These are phyloP conservation scores for Boletus bicolor DNA, from an alignment of 768 basidiomycete species.

Conservation along the genomic window DNA sequence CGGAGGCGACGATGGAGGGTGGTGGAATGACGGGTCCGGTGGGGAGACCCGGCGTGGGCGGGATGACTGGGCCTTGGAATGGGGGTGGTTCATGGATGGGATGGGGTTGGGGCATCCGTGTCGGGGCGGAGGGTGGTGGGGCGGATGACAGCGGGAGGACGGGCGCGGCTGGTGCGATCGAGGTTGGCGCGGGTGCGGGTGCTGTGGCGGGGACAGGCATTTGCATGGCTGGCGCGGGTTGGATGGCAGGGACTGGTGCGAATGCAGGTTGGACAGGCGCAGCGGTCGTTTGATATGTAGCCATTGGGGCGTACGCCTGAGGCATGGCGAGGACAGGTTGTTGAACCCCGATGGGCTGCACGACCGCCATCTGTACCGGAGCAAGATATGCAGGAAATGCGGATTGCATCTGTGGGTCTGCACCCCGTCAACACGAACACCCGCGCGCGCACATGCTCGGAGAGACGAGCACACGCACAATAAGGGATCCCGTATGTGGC, in stretches of 20 bases:
- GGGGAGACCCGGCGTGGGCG: slow-evolving; percentile 8
- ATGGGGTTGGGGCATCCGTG: slow-evolving; percentile 23
- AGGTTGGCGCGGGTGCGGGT: background rate
- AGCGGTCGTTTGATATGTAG: slow-evolving; percentile 15
- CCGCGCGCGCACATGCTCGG: background rate
- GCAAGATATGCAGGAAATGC: slow-evolving; percentile 29
- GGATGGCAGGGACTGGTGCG: background rate
- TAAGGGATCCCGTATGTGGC: slow-evolving; percentile 20
- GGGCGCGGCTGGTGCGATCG: background rate
- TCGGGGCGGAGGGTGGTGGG: background rate
- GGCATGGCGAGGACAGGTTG: slow-evolving; percentile 30
- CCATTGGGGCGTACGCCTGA: slow-evolving; percentile 26
- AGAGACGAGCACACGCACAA: slow-evolving; percentile 16
- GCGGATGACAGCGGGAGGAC: background rate
- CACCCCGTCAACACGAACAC: slow-evolving; percentile 10
- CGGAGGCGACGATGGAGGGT: slow-evolving; percentile 13
- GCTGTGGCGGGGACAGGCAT: slow-evolving; percentile 13
- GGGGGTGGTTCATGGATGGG: background rate
- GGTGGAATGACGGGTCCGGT: slow-evolving; percentile 20
- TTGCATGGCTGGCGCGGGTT: slow-evolving; percentile 3
- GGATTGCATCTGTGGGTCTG: slow-evolving; percentile 26
- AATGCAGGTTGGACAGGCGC: slow-evolving; percentile 13
- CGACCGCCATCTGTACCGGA: slow-evolving; percentile 24
- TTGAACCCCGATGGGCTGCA: slow-evolving; percentile 24
- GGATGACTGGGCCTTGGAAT: slow-evolving; percentile 9